phyloP scores from a whole-genome alignment of 257 asterid species.

The Jasminum sambac region DNA sequence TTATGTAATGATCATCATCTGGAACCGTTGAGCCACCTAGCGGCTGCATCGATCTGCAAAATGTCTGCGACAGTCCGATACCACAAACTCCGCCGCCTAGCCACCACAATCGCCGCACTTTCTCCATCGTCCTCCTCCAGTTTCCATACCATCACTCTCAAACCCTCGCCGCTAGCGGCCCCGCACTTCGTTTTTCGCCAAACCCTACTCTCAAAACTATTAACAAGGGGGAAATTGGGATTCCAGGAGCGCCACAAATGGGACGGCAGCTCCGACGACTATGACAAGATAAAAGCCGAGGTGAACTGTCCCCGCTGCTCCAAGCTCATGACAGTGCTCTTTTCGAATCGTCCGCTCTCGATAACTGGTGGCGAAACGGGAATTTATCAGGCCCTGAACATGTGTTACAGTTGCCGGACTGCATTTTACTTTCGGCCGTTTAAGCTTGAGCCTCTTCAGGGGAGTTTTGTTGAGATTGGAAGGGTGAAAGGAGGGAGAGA shows the following conservation, averaged over 20 bases:
- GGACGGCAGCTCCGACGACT: constrained; percentile 71
- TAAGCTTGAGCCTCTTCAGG: constrained; percentile 84
- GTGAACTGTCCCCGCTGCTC: constrained; percentile 86
- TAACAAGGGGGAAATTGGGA: constrained; percentile 30
- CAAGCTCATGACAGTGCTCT: constrained; percentile 57
- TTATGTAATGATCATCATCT: not conserved
- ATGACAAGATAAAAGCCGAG: constrained; percentile 74
- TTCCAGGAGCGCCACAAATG: constrained; percentile 64
- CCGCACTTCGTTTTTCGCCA: constrained; percentile 22
- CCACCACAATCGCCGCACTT: constrained; percentile 26
- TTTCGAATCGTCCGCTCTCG: constrained; percentile 86
- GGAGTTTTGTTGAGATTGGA: constrained; percentile 87
- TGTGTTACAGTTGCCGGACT: constrained; percentile 74
- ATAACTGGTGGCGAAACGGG: constrained; percentile 61
- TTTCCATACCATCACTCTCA: constrained; percentile 36
- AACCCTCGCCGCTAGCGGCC: constrained; percentile 7
- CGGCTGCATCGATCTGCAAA: constrained; percentile 1
- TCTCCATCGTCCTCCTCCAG: constrained; percentile 23
- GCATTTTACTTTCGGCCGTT: constrained; percentile 85
- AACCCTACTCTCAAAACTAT: constrained; percentile 25
- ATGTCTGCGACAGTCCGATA: constrained; percentile 56
- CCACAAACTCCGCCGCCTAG: constrained; percentile 49
- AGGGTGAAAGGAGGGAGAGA: constrained; percentile 62
- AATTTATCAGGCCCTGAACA: constrained; percentile 76
- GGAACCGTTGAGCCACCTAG: not conserved